phyloP scores from a whole-genome alignment of 768 basidiomycete genomes.

The Kwoniella newhampshirensis region DNA sequence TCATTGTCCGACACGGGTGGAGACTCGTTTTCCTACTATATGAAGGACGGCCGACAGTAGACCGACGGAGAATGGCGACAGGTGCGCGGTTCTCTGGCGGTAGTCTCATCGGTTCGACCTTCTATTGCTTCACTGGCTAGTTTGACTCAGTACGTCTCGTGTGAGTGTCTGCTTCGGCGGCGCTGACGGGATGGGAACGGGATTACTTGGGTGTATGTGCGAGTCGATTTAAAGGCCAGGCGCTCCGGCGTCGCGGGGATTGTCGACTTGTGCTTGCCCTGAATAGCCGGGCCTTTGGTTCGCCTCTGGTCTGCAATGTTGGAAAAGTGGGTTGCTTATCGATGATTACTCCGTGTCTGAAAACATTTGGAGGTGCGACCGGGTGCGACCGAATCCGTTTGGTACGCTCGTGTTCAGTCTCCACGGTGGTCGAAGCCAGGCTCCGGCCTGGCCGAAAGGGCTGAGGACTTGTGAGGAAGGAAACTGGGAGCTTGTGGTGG shows the following conservation, averaged over 20 bases:
- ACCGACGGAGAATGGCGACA: background rate
- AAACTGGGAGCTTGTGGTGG: constrained; percentile 55
- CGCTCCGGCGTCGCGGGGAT: background rate
- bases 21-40: constrained; percentile 9
- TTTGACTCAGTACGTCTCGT: constrained; percentile 2
- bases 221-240: background rate
- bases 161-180: constrained; percentile 9
- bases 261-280: background rate
- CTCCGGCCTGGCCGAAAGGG: constrained; percentile 49
- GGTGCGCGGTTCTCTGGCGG: background rate
- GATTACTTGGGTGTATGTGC: background rate
- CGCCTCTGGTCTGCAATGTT: constrained; percentile 22
- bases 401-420: constrained; percentile 50
- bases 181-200: constrained; percentile 9
- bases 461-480: constrained; percentile 58
- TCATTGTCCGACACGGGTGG: constrained; percentile 5
- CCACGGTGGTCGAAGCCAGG: constrained; percentile 52
- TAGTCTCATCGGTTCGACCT: background rate
- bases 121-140: constrained; percentile 9
- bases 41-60: background rate
- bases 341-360: constrained; percentile 53
- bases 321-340: constrained; percentile 55
- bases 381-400: constrained; percentile 24
- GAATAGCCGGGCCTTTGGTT: constrained; percentile 9
- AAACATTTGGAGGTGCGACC: constrained; percentile 54